Percentiles rank a stretch among this genome's conserved stretches.
Evolutionary conservation across 352 stramenopile species (phyloP).

Genomic region (Phytophthora pini): DNA sequence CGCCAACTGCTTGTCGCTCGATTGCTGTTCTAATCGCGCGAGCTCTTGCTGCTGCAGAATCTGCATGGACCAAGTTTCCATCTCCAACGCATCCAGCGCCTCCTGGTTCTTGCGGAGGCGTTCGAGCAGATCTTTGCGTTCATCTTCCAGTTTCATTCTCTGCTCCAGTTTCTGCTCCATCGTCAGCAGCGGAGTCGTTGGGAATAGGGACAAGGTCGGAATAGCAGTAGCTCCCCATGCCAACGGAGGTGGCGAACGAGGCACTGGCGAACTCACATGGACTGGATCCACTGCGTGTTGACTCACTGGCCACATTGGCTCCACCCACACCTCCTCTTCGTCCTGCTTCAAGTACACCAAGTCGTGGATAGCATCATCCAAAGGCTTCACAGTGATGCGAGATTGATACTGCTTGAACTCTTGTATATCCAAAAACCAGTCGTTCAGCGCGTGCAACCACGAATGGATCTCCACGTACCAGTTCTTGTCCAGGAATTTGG

Average conservation of each 20-base stretch:
- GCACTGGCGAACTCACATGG: background rate
- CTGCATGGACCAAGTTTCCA: conserved; percentile 35
- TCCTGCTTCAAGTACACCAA: conserved; percentile 36
- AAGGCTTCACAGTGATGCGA: conserved; percentile 30
- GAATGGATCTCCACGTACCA: conserved; percentile 52
- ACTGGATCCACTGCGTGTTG: conserved; percentile 13
- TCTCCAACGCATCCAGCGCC: conserved; percentile 27
- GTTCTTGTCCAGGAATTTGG: conserved; percentile 39
- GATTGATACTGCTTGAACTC: conserved; percentile 23
- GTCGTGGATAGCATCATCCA: conserved; percentile 37
- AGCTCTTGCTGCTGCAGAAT: conserved; percentile 31
- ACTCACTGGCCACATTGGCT: conserved; percentile 20
- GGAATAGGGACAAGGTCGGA: conserved; percentile 19
- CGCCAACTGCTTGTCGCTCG: conserved; percentile 35
- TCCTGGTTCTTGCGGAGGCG: conserved; percentile 33
- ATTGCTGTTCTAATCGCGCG: conserved; percentile 17
- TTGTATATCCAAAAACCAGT: conserved; percentile 44
- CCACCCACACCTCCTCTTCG: conserved; percentile 29
- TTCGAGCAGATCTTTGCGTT: conserved; percentile 31
- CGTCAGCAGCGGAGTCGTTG: conserved; percentile 22
- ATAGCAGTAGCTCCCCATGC: conserved; percentile 25
- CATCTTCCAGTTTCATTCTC: conserved; percentile 27
- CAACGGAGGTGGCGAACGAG: conserved; percentile 12
- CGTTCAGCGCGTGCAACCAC: conserved; percentile 42
- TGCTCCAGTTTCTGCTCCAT: conserved; percentile 32